phyloP scores from a whole-genome alignment of 306 rosid species.

The Phaseolus lunatus region DNA sequence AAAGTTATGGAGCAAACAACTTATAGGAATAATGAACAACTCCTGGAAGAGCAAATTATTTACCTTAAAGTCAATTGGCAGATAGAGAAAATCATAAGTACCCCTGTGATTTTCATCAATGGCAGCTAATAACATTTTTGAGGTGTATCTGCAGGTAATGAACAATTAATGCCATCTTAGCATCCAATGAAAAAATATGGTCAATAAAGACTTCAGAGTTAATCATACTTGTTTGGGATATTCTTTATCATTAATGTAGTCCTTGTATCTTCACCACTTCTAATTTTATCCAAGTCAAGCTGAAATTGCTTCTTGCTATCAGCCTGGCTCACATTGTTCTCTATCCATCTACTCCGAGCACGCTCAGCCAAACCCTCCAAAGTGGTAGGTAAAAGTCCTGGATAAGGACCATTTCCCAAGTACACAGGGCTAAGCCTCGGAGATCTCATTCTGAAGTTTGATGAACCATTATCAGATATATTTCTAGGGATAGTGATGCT shows the following conservation, averaged over 20 bases:
- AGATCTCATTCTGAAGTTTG: slow-evolving; percentile 86
- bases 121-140: slow-evolving; percentile 95
- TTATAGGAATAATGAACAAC: neutral
- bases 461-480: slow-evolving; percentile 73
- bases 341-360: slow-evolving; percentile 72
- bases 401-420: slow-evolving; percentile 76
- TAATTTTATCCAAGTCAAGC: slow-evolving; percentile 92
- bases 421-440: slow-evolving; percentile 80
- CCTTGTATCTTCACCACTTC: slow-evolving; percentile 84
- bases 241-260: slow-evolving; percentile 98
- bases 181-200: slow-evolving; percentile 12
- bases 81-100: slow-evolving; percentile 90
- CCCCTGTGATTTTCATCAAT: slow-evolving; percentile 92
- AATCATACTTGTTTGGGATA: slow-evolving; percentile 92
- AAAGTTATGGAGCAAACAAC: neutral
- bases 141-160: slow-evolving; percentile 76
- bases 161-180: slow-evolving; percentile 36
- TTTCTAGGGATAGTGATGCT: slow-evolving; percentile 70
- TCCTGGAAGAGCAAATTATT: slow-evolving; percentile 30
- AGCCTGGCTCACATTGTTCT: slow-evolving; percentile 73
- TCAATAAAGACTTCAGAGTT: slow-evolving; percentile 29
- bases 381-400: slow-evolving; percentile 62
- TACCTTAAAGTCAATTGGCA: slow-evolving; percentile 99
- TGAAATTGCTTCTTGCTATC: slow-evolving; percentile 93
- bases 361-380: slow-evolving; percentile 82